A percentile compares a stretch with the other conserved stretches of the same genome.
Conservation (phyloP, 106 monocot species). For the Dactylorhiza incarnata region DNA sequence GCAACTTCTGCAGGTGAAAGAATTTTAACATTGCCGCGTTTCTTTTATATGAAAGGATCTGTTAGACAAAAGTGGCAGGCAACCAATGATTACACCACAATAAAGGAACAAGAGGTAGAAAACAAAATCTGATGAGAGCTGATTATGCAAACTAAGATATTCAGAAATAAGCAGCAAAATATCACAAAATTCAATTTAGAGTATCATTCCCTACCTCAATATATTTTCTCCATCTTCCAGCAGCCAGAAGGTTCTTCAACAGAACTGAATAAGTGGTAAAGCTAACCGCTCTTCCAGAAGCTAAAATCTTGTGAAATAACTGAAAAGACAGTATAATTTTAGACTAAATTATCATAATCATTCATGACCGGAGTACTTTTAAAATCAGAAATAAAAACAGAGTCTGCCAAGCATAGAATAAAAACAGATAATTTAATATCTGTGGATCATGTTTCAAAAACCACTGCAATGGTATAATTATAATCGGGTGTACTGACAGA, state of each 20-base stretch:
- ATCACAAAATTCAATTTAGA: neutral
- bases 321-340: slow-evolving; percentile 21
- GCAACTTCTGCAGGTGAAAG: neutral
- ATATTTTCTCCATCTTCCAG: slow-evolving; percentile 94
- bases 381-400: neutral
- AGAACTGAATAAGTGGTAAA: slow-evolving; percentile 58
- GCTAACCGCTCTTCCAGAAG: slow-evolving; percentile 43
- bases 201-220: slow-evolving; percentile 46
- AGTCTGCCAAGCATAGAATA: neutral
- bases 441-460: neutral
- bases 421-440: neutral
- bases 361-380: neutral
- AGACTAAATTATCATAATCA: neutral
- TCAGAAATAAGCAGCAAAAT: neutral
- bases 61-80: too few species aligned
- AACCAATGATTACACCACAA: too few species aligned
- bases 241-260: slow-evolving; percentile 69
- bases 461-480: neutral
- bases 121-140: neutral
- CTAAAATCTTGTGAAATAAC: slow-evolving; percentile 66
- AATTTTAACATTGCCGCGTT: neutral
- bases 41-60: neutral
- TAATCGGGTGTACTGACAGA: neutral
- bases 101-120: neutral
- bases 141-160: neutral